A percentile compares a stretch with the other conserved stretches of the same genome.
Evolutionary conservation across 73 alveolate genomes (phyloP).

Genomic region (Uronychia setigera): DNA sequence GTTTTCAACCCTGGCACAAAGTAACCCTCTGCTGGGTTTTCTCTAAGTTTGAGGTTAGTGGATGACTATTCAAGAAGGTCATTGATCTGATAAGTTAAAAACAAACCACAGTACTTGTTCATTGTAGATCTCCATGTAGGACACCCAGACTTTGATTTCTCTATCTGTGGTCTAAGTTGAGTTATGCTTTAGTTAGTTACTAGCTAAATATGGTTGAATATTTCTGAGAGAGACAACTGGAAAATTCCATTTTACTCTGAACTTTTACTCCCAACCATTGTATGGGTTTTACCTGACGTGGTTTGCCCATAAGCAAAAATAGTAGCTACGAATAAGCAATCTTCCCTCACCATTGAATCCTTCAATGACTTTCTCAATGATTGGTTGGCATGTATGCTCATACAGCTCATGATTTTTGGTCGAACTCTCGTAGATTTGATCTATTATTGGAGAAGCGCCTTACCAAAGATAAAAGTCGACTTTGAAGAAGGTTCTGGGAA

Average conservation of each 20-base stretch:
- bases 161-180: constrained; percentile 17
- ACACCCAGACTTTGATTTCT: constrained; percentile 54
- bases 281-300: constrained; percentile 81
- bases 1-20: constrained; percentile 85
- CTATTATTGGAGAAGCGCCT: neutral
- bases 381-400: constrained; percentile 49
- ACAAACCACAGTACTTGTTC: constrained; percentile 18
- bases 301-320: constrained; percentile 82
- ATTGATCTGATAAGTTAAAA: constrained; percentile 40
- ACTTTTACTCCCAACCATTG: constrained; percentile 70
- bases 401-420: constrained; percentile 49
- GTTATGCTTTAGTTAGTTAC: no score
- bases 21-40: constrained; percentile 72
- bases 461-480: neutral
- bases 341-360: constrained; percentile 62
- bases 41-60: constrained; percentile 65
- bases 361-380: constrained; percentile 47
- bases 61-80: constrained; percentile 69
- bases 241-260: constrained; percentile 64
- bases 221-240: constrained; percentile 59
- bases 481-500: no score
- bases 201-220: no score
- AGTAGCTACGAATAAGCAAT: constrained; percentile 26
- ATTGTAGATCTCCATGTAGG: constrained; percentile 80
- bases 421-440: constrained; percentile 39